These are phyloP conservation scores for Centaurea solstitialis DNA, from an alignment of 129 eudicot genomes.

Conservation along the genomic window DNA sequence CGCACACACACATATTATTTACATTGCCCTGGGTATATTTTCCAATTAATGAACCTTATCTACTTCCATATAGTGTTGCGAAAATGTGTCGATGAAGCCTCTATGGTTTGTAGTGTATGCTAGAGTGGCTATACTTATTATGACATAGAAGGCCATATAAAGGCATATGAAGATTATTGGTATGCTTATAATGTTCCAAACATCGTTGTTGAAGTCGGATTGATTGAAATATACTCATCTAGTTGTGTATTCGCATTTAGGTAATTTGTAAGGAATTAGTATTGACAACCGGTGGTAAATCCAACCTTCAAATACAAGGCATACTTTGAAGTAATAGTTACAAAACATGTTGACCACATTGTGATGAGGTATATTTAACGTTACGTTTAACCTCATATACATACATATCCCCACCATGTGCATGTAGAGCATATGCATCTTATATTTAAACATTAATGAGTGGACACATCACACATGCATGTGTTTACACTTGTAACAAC, in stretches of 20 bases:
- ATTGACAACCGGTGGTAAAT: too few species aligned
- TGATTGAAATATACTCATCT: neutral
- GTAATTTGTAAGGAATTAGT: too few species aligned
- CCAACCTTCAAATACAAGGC: too few species aligned
- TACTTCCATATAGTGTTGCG: too few species aligned
- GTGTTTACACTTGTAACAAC: neutral
- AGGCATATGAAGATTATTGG: neutral
- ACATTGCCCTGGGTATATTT: too few species aligned
- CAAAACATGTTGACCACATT: neutral
- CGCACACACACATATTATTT: too few species aligned
- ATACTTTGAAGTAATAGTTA: too few species aligned
- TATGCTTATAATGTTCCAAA: neutral
- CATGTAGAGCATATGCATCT: neutral
- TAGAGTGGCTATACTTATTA: neutral
- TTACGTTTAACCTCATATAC: neutral
- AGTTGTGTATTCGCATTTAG: too few species aligned
- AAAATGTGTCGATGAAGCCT: too few species aligned
- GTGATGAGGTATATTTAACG: neutral
- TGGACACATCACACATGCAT: neutral
- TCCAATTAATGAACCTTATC: too few species aligned
- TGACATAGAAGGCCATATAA: neutral
- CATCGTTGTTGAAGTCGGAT: neutral
- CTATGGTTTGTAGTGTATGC: neutral
- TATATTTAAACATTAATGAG: neutral
- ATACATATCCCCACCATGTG: neutral